Evolutionary conservation across 257 asterid species (phyloP).

Genomic region (Echites panduratus): DNA sequence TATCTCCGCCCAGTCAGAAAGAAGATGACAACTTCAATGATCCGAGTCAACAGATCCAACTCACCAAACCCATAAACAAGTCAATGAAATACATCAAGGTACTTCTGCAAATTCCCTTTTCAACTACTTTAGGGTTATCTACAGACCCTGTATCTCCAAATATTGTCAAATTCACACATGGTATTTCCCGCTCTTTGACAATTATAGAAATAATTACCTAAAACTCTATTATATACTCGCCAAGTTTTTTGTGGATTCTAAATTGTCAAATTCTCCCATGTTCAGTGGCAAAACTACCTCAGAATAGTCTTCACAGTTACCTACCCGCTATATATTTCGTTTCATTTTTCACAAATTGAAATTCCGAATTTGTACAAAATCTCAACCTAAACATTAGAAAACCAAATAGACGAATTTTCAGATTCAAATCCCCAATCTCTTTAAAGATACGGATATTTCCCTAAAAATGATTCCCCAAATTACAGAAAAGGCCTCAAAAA

Average conservation of each 20-base stretch:
- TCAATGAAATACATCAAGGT: not conserved
- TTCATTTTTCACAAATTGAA: not conserved
- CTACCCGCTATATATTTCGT: too few species aligned
- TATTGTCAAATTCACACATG: not conserved
- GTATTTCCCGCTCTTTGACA: not conserved
- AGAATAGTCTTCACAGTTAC: not conserved
- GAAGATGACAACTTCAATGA: constrained; percentile 6
- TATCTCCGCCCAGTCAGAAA: constrained; percentile 3
- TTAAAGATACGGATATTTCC: constrained; percentile 12
- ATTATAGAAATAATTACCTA: not conserved
- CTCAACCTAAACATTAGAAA: not conserved
- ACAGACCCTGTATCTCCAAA: not conserved
- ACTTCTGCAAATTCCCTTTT: not conserved
- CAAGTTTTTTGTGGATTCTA: not conserved
- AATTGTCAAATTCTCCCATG: not conserved
- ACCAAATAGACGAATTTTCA: not conserved
- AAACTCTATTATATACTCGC: not conserved
- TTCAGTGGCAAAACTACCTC: not conserved
- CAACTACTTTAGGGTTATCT: not conserved
- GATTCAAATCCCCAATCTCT: not conserved
- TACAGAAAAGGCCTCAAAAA: not conserved
- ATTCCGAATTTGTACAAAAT: not conserved
- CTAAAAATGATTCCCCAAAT: constrained; percentile 8
- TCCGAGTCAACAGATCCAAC: constrained; percentile 15
- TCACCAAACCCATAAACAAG: constrained; percentile 15